Evolutionary conservation across 192 early-diverging fungal genomes (phyloP).

Genomic region (Geranomyces variabilis): DNA sequence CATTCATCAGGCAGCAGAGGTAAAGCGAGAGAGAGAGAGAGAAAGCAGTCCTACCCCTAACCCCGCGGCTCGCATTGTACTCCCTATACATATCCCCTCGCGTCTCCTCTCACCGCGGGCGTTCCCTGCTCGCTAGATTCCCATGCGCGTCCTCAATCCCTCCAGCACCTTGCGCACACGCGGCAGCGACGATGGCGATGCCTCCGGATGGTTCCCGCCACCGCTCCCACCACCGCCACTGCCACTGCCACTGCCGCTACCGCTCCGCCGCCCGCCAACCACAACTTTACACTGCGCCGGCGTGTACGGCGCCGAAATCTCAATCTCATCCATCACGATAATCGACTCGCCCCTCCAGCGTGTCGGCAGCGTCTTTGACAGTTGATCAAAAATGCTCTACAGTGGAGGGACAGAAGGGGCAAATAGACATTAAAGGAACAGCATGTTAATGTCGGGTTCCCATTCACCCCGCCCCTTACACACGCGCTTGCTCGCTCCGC

Average conservation of each 20-base stretch:
- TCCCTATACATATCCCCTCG: no score
- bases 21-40: no score
- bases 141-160: slow-evolving; percentile 29
- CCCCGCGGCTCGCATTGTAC: no score
- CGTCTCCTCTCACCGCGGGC: no score
- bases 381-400: slow-evolving; percentile 53
- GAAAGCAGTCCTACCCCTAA: no score
- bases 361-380: slow-evolving; percentile 55
- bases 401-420: not conserved
- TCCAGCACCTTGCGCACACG: slow-evolving; percentile 51
- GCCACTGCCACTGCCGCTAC: not conserved
- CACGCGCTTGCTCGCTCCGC: no score
- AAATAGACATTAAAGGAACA: not conserved
- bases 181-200: slow-evolving; percentile 22
- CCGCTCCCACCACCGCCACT: not conserved
- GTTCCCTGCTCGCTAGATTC: no score
- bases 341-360: slow-evolving; percentile 50
- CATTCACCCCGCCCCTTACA: no score
- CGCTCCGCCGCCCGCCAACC: not conserved
- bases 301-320: slow-evolving; percentile 52
- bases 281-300: slow-evolving; percentile 19
- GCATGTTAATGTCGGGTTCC: not conserved
- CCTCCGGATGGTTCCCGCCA: not conserved
- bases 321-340: slow-evolving; percentile 55
- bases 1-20: no score